Conservation (phyloP, 495 filamentous ascomycete species). For the Staphylotrichum longicolle region DNA sequence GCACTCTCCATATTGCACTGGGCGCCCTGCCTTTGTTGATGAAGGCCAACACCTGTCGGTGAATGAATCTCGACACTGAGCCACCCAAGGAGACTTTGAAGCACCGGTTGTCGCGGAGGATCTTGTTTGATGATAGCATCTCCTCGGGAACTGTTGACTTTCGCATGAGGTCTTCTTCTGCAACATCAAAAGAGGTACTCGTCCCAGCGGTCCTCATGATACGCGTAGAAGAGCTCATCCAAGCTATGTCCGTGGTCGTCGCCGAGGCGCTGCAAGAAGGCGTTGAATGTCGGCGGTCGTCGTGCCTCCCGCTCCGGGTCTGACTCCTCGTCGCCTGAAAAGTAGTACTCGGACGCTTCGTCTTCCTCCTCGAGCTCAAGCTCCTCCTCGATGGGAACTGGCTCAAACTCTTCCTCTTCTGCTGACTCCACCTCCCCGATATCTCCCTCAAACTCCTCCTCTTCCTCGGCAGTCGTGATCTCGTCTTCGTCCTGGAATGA, state of each 20-base stretch:
- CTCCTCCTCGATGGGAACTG: constrained; percentile 18
- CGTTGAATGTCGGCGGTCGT: constrained; percentile 33
- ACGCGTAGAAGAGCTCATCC: constrained; percentile 38
- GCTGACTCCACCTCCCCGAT: constrained; percentile 13
- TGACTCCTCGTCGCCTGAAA: constrained; percentile 35
- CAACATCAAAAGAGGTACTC: constrained; percentile 33
- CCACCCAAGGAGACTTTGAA: no score
- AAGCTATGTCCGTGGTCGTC: constrained; percentile 36
- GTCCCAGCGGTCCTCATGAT: constrained; percentile 39
- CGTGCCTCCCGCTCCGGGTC: constrained; percentile 36
- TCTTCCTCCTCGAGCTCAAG: constrained; percentile 38
- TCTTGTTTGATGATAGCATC: no score
- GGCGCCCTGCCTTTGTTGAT: no score
- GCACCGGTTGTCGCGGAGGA: no score
- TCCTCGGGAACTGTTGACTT: no score
- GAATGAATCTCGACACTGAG: no score
- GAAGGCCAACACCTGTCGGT: no score
- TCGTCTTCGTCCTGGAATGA: constrained; percentile 37
- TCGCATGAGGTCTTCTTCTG: no score
- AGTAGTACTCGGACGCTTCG: constrained; percentile 39
- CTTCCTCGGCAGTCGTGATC: constrained; percentile 21
- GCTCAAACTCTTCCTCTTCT: constrained; percentile 1
- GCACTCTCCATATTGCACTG: no score
- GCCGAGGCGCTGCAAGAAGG: constrained; percentile 31
- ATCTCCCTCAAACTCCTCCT: constrained; percentile 6